Conservation (phyloP, 768 basidiomycete species). For the Clitopilus hobsonii region DNA sequence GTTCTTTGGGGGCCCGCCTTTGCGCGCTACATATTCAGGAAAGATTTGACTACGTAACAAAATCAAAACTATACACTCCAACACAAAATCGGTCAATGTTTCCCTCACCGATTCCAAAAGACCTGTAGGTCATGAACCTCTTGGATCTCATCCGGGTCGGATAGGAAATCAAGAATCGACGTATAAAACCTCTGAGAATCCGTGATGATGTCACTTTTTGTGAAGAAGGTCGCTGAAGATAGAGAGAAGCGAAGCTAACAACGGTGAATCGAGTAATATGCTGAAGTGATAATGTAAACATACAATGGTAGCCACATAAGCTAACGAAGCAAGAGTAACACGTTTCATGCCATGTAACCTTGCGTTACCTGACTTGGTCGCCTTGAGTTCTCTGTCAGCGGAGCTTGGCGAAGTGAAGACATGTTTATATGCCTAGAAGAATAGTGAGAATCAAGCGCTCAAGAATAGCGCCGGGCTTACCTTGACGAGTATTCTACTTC, state of each 20-base stretch:
- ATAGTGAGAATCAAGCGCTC: neutral
- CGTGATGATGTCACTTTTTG: constrained; percentile 7
- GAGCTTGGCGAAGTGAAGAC: constrained; percentile 26
- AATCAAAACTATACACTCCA: no score
- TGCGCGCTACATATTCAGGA: neutral
- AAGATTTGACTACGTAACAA: neutral
- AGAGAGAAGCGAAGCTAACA: constrained; percentile 11
- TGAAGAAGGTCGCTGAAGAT: constrained; percentile 7
- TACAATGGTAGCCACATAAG: constrained; percentile 9
- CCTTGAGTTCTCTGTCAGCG: constrained; percentile 16
- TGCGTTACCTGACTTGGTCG: neutral
- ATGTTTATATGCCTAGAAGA: constrained; percentile 18
- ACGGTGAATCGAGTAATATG: no score
- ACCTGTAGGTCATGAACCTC: neutral
- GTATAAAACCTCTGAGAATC: constrained; percentile 14
- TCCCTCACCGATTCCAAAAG: neutral
- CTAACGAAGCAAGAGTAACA: neutral
- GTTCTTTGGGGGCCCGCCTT: neutral
- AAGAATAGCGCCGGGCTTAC: constrained; percentile 6
- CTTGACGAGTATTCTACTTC: constrained; percentile 15
- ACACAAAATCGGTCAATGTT: no score
- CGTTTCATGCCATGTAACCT: neutral
- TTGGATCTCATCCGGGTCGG: constrained; percentile 10
- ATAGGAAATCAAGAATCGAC: constrained; percentile 11
- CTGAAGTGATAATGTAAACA: neutral